Conservation (phyloP, 2,329 filamentous ascomycete species). For the Davidsoniella australis region DNA sequence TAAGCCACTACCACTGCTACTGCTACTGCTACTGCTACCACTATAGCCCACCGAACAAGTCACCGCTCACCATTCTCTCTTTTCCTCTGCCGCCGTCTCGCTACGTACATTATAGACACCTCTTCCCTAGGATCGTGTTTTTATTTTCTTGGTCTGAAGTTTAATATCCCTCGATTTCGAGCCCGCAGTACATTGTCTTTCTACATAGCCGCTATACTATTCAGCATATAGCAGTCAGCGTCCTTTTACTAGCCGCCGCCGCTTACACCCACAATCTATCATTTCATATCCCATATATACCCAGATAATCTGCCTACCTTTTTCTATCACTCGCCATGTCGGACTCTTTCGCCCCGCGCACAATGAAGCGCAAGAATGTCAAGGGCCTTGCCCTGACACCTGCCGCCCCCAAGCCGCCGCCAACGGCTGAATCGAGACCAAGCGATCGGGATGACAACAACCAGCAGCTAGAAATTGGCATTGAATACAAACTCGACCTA, state of each 20-base stretch:
- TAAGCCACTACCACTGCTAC: too few relatives aligned
- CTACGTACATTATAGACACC: neutral
- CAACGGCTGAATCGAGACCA: constrained; percentile 56
- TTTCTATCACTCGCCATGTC: constrained; percentile 30
- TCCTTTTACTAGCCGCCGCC: too few relatives aligned
- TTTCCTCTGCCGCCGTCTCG: neutral
- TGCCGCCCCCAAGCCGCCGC: constrained; percentile 52
- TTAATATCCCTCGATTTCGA: too few relatives aligned
- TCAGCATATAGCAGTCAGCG: too few relatives aligned
- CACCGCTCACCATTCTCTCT: too few relatives aligned
- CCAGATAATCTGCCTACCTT: neutral
- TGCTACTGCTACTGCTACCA: too few relatives aligned
- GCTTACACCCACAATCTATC: too few relatives aligned
- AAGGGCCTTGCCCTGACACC: constrained; percentile 84
- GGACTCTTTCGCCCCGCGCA: constrained; percentile 48
- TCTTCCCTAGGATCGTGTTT: neutral
- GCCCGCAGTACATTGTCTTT: too few relatives aligned
- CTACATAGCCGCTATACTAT: too few relatives aligned
- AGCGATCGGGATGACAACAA: constrained; percentile 40
- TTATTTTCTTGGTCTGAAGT: too few relatives aligned
- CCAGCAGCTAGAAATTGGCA: constrained; percentile 73
- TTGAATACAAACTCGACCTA: constrained; percentile 89
- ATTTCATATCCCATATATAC: too few relatives aligned
- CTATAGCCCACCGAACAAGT: too few relatives aligned
- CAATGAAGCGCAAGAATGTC: constrained; percentile 98